Percentiles rank a stretch among this genome's conserved stretches.
phyloP scores from a whole-genome alignment of 176 grass and related monocot genomes.

The Juncus effusus region DNA sequence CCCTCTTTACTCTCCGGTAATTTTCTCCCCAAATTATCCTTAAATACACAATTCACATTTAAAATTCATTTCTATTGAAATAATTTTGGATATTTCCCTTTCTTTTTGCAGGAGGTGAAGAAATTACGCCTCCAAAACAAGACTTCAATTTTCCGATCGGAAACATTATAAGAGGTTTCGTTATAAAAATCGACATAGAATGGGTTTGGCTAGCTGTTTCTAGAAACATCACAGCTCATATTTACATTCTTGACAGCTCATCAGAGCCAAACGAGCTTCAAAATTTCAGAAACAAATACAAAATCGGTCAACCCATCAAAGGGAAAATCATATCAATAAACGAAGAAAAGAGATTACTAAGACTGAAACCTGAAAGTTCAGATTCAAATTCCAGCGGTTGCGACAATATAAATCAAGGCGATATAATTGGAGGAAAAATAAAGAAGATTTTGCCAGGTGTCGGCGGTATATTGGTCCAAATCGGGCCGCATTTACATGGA shows the following conservation, averaged over 20 bases:
- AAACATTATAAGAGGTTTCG: constrained; percentile 47
- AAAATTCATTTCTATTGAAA: not conserved
- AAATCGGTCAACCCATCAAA: constrained; percentile 57
- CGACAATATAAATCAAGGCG: constrained; percentile 63
- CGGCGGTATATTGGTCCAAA: constrained; percentile 77
- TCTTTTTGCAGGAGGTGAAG: constrained; percentile 34
- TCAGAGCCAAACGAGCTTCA: constrained; percentile 56
- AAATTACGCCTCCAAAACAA: constrained; percentile 19
- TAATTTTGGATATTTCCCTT: constrained; percentile 3
- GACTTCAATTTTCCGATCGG: constrained; percentile 46
- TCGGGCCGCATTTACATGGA: constrained; percentile 90
- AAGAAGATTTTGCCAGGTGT: constrained; percentile 85
- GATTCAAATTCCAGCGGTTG: constrained; percentile 19
- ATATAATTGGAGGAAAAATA: constrained; percentile 75
- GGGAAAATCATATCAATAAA: constrained; percentile 59
- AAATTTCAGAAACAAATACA: constrained; percentile 67
- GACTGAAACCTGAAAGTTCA: constrained; percentile 43
- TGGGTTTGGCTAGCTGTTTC: constrained; percentile 86
- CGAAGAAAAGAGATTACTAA: constrained; percentile 65
- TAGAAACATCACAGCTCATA: constrained; percentile 65
- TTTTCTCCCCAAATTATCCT: not conserved
- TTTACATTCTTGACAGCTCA: constrained; percentile 94
- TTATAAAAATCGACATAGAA: constrained; percentile 77
- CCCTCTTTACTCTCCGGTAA: constrained; percentile 63
- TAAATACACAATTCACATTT: constrained; percentile 11